A percentile compares a stretch with the other conserved stretches of the same genome.
These are phyloP conservation scores for Fonsecaea pedrosoi DNA, from an alignment of 2,329 filamentous ascomycete genomes.

Conservation along the genomic window DNA sequence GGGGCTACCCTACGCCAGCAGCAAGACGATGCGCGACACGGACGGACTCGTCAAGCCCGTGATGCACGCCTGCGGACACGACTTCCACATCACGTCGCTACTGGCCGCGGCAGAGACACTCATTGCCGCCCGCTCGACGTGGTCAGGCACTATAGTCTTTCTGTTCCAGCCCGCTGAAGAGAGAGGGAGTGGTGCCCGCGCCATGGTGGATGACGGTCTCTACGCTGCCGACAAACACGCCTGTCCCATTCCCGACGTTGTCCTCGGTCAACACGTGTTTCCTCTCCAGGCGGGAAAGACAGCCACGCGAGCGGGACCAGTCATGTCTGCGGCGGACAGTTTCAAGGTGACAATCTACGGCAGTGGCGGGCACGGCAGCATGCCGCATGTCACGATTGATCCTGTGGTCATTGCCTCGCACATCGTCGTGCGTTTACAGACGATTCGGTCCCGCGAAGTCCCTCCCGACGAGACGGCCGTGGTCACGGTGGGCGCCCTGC, in stretches of 20 bases:
- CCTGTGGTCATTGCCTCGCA: slow-evolving; percentile 64
- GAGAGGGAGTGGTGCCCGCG: slow-evolving; percentile 65
- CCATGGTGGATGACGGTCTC: slow-evolving; percentile 67
- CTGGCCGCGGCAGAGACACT: slow-evolving; percentile 63
- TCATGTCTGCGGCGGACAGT: slow-evolving; percentile 55
- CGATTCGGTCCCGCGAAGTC: slow-evolving; percentile 63
- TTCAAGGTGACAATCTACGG: slow-evolving; percentile 64
- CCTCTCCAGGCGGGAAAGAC: slow-evolving; percentile 50
- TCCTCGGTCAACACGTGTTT: slow-evolving; percentile 65
- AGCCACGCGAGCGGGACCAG: slow-evolving; percentile 48
- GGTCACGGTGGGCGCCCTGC: slow-evolving; percentile 64
- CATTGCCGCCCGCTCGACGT: slow-evolving; percentile 51
- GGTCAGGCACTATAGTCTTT: slow-evolving; percentile 69
- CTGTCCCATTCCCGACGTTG: slow-evolving; percentile 62
- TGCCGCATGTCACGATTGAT: slow-evolving; percentile 63
- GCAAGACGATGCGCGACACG: slow-evolving; percentile 53
- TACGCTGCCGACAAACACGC: slow-evolving; percentile 48
- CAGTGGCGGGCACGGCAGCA: slow-evolving; percentile 64
- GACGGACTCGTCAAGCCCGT: slow-evolving; percentile 61
- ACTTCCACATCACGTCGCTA: slow-evolving; percentile 65
- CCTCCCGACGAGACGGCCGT: slow-evolving; percentile 62
- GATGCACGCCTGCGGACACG: slow-evolving; percentile 68
- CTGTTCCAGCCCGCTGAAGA: slow-evolving; percentile 74
- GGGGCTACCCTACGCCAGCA: slow-evolving; percentile 56
- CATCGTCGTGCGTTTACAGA: slow-evolving; percentile 64